phyloP scores from a whole-genome alignment of 2,329 filamentous ascomycete species.

The Clathrospora elynae region DNA sequence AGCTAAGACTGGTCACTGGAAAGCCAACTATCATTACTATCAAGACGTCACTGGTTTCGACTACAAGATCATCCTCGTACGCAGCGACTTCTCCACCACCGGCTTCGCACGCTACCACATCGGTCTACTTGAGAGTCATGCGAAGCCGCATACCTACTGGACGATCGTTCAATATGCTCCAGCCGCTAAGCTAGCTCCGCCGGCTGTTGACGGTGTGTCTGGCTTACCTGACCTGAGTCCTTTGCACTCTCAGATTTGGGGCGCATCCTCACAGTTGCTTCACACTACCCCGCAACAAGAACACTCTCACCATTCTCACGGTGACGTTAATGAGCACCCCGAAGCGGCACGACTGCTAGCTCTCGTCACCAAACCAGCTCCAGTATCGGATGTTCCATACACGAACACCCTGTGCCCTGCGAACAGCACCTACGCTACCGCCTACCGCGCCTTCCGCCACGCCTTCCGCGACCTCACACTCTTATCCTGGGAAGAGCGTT shows the following conservation, averaged over 20 bases:
- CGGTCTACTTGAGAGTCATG: conserved; percentile 42
- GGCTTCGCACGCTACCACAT: conserved; percentile 60
- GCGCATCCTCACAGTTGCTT: too few species aligned
- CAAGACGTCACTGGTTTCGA: conserved; percentile 65
- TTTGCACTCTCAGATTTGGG: too few species aligned
- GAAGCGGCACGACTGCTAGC: conserved; percentile 20
- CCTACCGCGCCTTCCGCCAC: conserved; percentile 47
- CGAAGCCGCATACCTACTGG: conserved; percentile 39
- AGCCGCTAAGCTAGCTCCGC: conserved; percentile 1
- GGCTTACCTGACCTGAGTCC: too few species aligned
- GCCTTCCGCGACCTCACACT: conserved; percentile 50
- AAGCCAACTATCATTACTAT: conserved; percentile 64
- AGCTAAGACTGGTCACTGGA: conserved; percentile 45
- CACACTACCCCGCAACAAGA: too few species aligned
- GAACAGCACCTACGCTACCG: conserved; percentile 38
- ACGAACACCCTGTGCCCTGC: conserved; percentile 36
- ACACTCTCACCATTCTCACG: too few species aligned
- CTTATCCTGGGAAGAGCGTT: conserved; percentile 51
- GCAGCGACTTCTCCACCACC: conserved; percentile 56
- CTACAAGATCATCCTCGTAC: conserved; percentile 67
- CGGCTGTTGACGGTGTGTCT: not conserved
- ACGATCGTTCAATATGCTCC: conserved; percentile 35
- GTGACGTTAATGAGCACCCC: not conserved
- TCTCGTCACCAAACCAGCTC: conserved; percentile 12
- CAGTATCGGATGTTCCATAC: conserved; percentile 16